Percentiles rank a stretch among this genome's conserved stretches.
These are phyloP conservation scores for Fusarium agapanthi DNA, from an alignment of 2,329 filamentous ascomycete genomes.

Conservation along the genomic window DNA sequence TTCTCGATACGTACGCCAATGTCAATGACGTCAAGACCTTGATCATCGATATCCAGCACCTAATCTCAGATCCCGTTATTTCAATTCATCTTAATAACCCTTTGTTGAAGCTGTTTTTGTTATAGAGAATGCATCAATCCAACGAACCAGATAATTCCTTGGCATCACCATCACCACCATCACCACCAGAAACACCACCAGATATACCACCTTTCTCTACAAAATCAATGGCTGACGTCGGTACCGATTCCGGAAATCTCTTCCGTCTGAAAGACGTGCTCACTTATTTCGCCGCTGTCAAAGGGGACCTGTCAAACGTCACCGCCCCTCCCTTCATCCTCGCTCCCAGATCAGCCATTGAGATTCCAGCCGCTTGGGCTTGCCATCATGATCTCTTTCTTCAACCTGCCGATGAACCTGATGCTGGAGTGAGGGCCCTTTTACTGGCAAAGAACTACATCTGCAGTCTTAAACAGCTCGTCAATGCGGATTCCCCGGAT, in stretches of 20 bases:
- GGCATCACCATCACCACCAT: background rate
- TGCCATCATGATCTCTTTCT: constrained; percentile 26
- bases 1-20: constrained; percentile 2
- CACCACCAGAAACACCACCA: background rate
- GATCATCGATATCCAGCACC: background rate
- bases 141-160: background rate
- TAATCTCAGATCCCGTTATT: constrained; percentile 2
- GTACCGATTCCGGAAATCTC: constrained; percentile 10
- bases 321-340: constrained; percentile 61
- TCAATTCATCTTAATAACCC: background rate
- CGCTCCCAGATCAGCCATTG: constrained; percentile 58
- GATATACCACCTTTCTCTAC: background rate
- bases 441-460: constrained; percentile 16
- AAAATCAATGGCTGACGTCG: constrained; percentile 11
- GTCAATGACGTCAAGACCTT: constrained; percentile 18
- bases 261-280: constrained; percentile 11
- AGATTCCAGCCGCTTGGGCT: constrained; percentile 61
- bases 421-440: constrained; percentile 7
- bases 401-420: constrained; percentile 11
- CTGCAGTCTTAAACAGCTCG: constrained; percentile 12
- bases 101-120: background rate
- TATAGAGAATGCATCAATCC: background rate
- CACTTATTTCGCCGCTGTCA: constrained; percentile 42
- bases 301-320: constrained; percentile 61
- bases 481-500: constrained; percentile 4